These are phyloP conservation scores for Trichoderma afroharzianum DNA, from an alignment of 2,329 filamentous ascomycete species.

Conservation along the genomic window DNA sequence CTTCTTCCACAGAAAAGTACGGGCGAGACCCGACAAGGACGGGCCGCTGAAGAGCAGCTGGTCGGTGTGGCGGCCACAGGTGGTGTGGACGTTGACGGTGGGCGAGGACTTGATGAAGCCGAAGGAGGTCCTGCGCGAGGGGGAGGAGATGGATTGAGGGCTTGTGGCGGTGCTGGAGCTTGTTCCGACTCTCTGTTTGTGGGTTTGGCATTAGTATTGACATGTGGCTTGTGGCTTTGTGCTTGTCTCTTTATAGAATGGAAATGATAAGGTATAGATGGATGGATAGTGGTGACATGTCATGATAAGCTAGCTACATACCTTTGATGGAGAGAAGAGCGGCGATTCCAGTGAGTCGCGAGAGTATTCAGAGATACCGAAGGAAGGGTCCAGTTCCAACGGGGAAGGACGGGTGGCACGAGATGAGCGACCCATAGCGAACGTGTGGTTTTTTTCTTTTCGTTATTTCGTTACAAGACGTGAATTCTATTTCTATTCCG, in stretches of 20 bases:
- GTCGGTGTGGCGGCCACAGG: slow-evolving; percentile 53
- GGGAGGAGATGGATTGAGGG: slow-evolving; percentile 10
- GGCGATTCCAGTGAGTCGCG: slow-evolving; percentile 9
- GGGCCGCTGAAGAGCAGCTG: slow-evolving; percentile 51
- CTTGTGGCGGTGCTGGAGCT: slow-evolving; percentile 3
- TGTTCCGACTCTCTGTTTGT: slow-evolving; percentile 14
- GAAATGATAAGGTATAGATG: no score
- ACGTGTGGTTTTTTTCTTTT: background rate
- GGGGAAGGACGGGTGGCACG: slow-evolving; percentile 7
- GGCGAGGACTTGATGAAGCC: slow-evolving; percentile 36
- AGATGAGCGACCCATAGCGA: slow-evolving; percentile 13
- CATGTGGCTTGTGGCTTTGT: background rate
- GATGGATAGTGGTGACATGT: background rate
- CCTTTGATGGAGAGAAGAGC: slow-evolving; percentile 10
- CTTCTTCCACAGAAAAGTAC: slow-evolving; percentile 20
- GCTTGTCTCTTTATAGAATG: background rate
- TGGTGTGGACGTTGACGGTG: slow-evolving; percentile 50
- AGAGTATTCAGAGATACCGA: background rate
- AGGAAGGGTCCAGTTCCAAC: slow-evolving; percentile 7
- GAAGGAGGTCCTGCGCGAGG: slow-evolving; percentile 30
- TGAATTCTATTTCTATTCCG: background rate
- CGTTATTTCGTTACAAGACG: background rate
- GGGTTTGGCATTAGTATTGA: background rate
- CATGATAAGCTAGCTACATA: background rate
- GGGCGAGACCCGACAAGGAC: slow-evolving; percentile 42